Base-by-base conservation (phyloP, 768 basidiomycete species). In the Mycena albidolilacea region DNA sequence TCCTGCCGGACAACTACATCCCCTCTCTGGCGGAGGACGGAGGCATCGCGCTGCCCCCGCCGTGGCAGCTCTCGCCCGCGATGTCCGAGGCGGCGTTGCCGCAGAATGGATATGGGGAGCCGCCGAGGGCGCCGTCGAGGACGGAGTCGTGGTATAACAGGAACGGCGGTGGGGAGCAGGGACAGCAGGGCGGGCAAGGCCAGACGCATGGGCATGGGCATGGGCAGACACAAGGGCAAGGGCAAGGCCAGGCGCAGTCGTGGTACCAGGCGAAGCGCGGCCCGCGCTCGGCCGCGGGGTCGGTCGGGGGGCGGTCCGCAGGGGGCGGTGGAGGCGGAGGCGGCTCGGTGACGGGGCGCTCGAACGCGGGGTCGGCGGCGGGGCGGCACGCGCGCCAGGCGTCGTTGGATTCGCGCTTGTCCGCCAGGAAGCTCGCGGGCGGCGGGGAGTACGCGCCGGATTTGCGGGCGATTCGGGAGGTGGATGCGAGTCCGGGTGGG, bases 1-100 rank as follows among this genome's bases (percentile, higher is more conserved):
- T 57, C 23, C 64, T 67, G 41, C 77, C 77, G 11, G 75, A 76
- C 61, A 77, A 77, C 54, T 77, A 74, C 44, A 77, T 77, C 50
- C 77, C 77, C 8, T 71, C 70, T 1, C 43, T 58, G 38, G 35
- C 50, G 7, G 63, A 64, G 2, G 68, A 72, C 37, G 75, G 75
- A 12, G 72, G 50, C 38, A 77, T 77, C 58, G 17, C 72, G 1
- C 44, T 77, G 3, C 77, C 77, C n/a, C 75, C 77, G 2, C 75
- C 77, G 52, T 68, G 69, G 62, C 67, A 67, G 64, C 70, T 77
- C 21, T 68, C 75, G 30, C 30, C 30, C 30, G 30, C 30, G 30
- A 30, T 30, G 30, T 30, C 30, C 30, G 30, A 30, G 30, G 30
- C 30, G 30, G 30, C 30, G 30, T 3, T 30, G 30, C 30, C 30